A percentile compares a stretch with the other conserved stretches of the same genome.
Evolutionary conservation across 169 alveolate species (phyloP).

Genomic region (Plasmodium gallinaceum): DNA sequence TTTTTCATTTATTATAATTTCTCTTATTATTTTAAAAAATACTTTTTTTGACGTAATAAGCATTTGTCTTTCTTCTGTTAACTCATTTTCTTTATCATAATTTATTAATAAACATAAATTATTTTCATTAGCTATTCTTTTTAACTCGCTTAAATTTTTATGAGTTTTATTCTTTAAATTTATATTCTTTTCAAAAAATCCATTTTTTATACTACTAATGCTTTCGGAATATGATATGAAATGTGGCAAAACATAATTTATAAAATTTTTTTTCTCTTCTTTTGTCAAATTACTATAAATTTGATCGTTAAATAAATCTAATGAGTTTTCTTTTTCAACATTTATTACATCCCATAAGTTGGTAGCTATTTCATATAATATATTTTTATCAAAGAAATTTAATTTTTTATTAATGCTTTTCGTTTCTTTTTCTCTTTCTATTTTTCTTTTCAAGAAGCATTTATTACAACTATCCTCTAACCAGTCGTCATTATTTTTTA

Average conservation of each 20-base stretch:
- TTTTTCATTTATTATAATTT: not conserved
- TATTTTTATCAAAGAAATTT: not conserved
- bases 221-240: slow-evolving; percentile 26
- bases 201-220: not conserved
- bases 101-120: slow-evolving; percentile 23
- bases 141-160: slow-evolving; percentile 25
- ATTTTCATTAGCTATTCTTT: slow-evolving; percentile 63
- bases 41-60: slow-evolving; percentile 33
- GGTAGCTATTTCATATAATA: not conserved
- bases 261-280: slow-evolving; percentile 33
- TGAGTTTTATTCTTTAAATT: not conserved
- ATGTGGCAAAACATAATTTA: slow-evolving; percentile 31
- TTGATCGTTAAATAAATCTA: slow-evolving; percentile 48
- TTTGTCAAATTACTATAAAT: slow-evolving; percentile 16
- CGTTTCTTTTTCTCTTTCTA: not conserved
- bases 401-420: not conserved
- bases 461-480: no score
- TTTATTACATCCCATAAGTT: slow-evolving; percentile 34
- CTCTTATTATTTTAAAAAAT: slow-evolving; percentile 37
- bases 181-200: slow-evolving; percentile 9
- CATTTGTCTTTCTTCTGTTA: not conserved
- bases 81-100: not conserved
- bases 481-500: no score
- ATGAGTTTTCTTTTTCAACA: slow-evolving; percentile 24
- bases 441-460: not conserved